phyloP scores from a whole-genome alignment of 2,329 filamentous ascomycete genomes.

The Trichophyton simii region DNA sequence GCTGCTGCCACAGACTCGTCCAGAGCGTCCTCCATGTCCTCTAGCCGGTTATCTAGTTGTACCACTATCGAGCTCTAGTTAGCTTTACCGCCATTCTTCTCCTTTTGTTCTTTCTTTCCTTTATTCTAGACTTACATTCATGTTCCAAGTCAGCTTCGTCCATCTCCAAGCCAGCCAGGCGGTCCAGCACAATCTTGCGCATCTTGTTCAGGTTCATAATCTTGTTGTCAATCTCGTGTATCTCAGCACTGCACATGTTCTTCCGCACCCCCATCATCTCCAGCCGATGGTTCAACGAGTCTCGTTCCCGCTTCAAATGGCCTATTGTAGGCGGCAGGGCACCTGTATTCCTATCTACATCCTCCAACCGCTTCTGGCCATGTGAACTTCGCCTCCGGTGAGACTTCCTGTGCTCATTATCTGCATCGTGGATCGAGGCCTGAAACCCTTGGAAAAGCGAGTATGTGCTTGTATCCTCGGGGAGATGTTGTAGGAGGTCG shows the following conservation, averaged over 20 bases:
- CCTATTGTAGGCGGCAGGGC: slow-evolving; percentile 50
- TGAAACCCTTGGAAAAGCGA: slow-evolving; percentile 95
- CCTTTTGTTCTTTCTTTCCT: background rate
- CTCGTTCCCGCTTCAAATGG: slow-evolving; percentile 68
- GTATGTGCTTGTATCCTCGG: slow-evolving; percentile 72
- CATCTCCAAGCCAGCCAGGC: slow-evolving; percentile 73
- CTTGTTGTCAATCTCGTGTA: slow-evolving; percentile 92
- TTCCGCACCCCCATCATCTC: slow-evolving; percentile 88
- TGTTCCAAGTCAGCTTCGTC: slow-evolving; percentile 85
- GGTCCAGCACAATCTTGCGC: slow-evolving; percentile 80
- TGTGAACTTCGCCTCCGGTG: slow-evolving; percentile 57
- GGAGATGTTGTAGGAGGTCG: slow-evolving; percentile 78
- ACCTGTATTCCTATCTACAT: slow-evolving; percentile 46
- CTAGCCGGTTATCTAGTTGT: slow-evolving; percentile 49
- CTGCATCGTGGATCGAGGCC: slow-evolving; percentile 66
- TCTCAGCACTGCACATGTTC: slow-evolving; percentile 95
- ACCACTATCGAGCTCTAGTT: slow-evolving; percentile 29
- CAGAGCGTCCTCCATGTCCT: slow-evolving; percentile 49
- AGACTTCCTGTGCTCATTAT: slow-evolving; percentile 52
- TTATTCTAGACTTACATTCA: slow-evolving; percentile 49
- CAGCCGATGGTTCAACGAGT: slow-evolving; percentile 66
- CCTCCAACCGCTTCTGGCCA: slow-evolving; percentile 59
- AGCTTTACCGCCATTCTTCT: background rate
- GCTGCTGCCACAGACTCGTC: slow-evolving; percentile 28
- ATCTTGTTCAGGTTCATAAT: slow-evolving; percentile 86